Base-by-base conservation (phyloP, 2,329 filamentous ascomycete genomes). In the Trichoderma koningii region DNA sequence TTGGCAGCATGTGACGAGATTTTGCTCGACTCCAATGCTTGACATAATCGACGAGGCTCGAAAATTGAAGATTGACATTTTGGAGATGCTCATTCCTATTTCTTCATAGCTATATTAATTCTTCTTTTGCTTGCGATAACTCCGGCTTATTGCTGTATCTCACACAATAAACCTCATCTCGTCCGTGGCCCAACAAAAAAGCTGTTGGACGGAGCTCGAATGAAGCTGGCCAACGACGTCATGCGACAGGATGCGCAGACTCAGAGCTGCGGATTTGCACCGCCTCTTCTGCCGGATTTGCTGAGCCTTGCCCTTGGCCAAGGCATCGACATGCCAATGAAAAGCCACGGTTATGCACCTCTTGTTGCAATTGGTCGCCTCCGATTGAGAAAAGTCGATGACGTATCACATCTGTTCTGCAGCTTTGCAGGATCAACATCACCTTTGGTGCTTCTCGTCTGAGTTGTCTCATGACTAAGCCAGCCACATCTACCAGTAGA, bases 251-350 rank as follows among this genome's bases (percentile, higher is more conserved):
- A 53, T 26, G 50, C 41, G 42, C 28, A 15, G 21, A 45, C 9
- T 38, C 60, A 55, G 50, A 38, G 60, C 60, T 59, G 23, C 59
- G 51, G 42, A 52, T 28, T n/a, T 44, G 55, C 63, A 55, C 50
- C 48, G 47, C 63, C 63, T 59, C 63, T 63, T 47, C 26, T 26
- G 26, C 50, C n/a, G 7, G 3, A 4, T n/a, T 28, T n/a, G 45
- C 10, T 38, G 15, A 34, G 10, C 7, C 45, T 15, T 41, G 34
- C 26, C 7, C 51, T 34, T 17, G 51, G 51, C 19, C 30, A 3
- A 9, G 10, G 30, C 30, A 34, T 34, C 30, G 30, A 7, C 30
- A 34, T 26, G 12, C 9, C 19, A 23, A 12, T 26, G 47, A 19
- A 14, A 26, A 41, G 42, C 34, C 34, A 38, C 34, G 34, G 34